Evolutionary conservation across 768 basidiomycete species (phyloP).

Genomic region (Suillus weaverae): DNA sequence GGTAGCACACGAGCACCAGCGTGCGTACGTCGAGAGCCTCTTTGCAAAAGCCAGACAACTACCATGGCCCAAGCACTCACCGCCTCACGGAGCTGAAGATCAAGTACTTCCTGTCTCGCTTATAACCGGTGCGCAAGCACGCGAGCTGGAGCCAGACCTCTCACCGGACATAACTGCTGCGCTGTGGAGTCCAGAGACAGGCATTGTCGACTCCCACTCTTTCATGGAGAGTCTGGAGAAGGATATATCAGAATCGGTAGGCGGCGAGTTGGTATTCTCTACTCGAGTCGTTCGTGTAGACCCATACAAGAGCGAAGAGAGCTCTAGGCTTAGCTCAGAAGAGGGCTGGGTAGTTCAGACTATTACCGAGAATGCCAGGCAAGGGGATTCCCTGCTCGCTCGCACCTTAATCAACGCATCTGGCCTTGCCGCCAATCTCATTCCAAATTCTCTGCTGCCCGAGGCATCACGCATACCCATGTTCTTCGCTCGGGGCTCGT

Average conservation of each 20-base stretch:
- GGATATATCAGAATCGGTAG: constrained; percentile 72
- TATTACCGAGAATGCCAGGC: constrained; percentile 50
- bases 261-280: constrained; percentile 69
- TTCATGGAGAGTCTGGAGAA: constrained; percentile 82
- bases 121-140: constrained; percentile 65
- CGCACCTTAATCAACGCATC: constrained; percentile 81
- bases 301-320: constrained; percentile 39
- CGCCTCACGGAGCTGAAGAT: constrained; percentile 23
- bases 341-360: constrained; percentile 90
- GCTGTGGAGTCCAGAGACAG: constrained; percentile 82
- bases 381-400: constrained; percentile 67
- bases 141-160: constrained; percentile 82
- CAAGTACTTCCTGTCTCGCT: constrained; percentile 62
- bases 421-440: constrained; percentile 69
- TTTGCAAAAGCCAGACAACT: constrained; percentile 61
- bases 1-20: constrained; percentile 71
- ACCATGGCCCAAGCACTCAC: constrained; percentile 47
- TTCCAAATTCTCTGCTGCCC: constrained; percentile 70
- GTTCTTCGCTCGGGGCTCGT: constrained; percentile 83
- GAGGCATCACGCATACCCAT: constrained; percentile 60
- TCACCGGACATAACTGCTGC: constrained; percentile 67
- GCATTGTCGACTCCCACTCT: constrained; percentile 86
- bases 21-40: constrained; percentile 67
- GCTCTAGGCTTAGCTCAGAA: constrained; percentile 34
- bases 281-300: constrained; percentile 89